phyloP scores from a whole-genome alignment of 495 filamentous ascomycete species.

The Hypoxylon fuscum region DNA sequence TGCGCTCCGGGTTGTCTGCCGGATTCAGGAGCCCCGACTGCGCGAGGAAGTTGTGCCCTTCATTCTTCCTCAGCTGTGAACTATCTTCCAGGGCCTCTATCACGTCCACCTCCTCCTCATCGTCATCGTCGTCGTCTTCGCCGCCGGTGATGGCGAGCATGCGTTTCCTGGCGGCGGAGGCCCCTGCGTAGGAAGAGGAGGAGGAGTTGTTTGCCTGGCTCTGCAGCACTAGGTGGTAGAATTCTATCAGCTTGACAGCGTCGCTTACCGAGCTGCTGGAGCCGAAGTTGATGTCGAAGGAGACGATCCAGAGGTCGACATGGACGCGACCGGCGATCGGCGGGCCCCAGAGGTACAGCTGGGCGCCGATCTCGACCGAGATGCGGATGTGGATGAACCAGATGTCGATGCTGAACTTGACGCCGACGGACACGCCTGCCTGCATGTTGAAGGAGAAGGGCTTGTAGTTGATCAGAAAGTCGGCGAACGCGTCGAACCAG shows the following conservation, averaged over 20 bases:
- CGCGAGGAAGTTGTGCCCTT: conserved; percentile 25
- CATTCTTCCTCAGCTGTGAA: conserved; percentile 2
- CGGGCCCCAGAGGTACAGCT: conserved; percentile 51
- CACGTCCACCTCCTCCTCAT: not conserved
- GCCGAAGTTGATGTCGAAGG: conserved; percentile 59
- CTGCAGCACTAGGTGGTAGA: conserved; percentile 25
- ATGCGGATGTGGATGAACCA: conserved; percentile 48
- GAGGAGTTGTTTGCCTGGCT: conserved; percentile 1
- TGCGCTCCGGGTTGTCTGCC: conserved; percentile 6
- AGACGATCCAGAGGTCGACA: conserved; percentile 56
- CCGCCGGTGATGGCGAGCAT: not conserved
- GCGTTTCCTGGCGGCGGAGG: not conserved
- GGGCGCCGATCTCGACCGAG: conserved; percentile 48
- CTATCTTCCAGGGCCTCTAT: not conserved
- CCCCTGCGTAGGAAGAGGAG: not conserved
- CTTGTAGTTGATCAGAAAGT: conserved; percentile 61
- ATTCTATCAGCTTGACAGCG: conserved; percentile 8
- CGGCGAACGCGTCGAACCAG: conserved; percentile 54
- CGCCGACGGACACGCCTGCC: conserved; percentile 50
- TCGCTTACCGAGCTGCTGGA: not conserved
- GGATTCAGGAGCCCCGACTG: conserved; percentile 19
- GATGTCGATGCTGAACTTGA: conserved; percentile 50
- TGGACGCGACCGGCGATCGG: conserved; percentile 49
- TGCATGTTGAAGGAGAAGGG: conserved; percentile 58
- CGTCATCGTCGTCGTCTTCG: not conserved